Evolutionary conservation across 768 basidiomycete genomes (phyloP).

Genomic region (Flagelloscypha sp.): DNA sequence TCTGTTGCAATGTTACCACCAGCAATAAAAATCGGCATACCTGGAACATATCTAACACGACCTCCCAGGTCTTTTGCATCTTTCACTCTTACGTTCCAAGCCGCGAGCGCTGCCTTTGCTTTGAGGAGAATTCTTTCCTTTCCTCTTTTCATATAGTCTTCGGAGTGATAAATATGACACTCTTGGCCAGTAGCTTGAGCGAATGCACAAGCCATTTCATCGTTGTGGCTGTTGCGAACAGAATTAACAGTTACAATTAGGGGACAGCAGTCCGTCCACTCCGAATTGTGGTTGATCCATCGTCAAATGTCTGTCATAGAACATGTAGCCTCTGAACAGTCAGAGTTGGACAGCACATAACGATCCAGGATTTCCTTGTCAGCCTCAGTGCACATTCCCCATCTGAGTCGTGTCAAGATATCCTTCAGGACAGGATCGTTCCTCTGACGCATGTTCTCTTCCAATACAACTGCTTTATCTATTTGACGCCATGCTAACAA

Average conservation of each 20-base stretch:
- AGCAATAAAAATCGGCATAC: conserved; percentile 12
- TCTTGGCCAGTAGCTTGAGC: conserved; percentile 5
- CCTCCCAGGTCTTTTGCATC: conserved; percentile 10
- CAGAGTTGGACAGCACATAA: conserved; percentile 8
- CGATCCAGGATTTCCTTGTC: conserved; percentile 10
- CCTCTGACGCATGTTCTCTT: conserved; percentile 14
- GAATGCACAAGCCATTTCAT: conserved; percentile 8
- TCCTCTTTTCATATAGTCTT: conserved; percentile 4
- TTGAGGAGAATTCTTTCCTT: neutral
- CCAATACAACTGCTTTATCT: conserved; percentile 8
- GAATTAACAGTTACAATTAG: conserved; percentile 10
- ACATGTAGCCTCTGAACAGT: conserved; percentile 5
- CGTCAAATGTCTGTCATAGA: conserved; percentile 1
- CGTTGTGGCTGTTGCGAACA: conserved; percentile 11
- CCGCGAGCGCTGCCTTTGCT: conserved; percentile 7
- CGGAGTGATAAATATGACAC: conserved; percentile 5
- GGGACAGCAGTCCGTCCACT: no score
- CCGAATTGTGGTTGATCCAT: no score
- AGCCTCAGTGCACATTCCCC: conserved; percentile 8
- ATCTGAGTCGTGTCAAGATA: conserved; percentile 7
- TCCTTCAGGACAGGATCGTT: conserved; percentile 6
- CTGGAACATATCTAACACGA: conserved; percentile 8
- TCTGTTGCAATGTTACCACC: conserved; percentile 14
- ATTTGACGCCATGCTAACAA: conserved; percentile 8
- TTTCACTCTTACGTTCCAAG: conserved; percentile 11